These are phyloP conservation scores for Gamarada debralockiae DNA, from an alignment of 495 filamentous ascomycete genomes.

Conservation along the genomic window DNA sequence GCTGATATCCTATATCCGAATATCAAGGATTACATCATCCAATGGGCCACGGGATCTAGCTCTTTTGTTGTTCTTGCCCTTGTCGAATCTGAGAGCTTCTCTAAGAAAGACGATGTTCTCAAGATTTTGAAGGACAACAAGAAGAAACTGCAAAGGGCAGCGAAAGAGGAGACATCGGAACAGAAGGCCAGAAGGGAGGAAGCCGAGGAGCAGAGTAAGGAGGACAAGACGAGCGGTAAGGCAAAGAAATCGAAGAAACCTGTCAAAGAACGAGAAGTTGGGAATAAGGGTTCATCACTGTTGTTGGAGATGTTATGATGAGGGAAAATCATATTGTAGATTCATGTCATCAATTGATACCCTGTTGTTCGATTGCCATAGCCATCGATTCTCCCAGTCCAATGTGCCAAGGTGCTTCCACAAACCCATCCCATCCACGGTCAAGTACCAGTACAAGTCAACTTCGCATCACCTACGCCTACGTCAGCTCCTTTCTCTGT, in stretches of 20 bases:
- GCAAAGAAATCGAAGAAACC: constrained; percentile 34
- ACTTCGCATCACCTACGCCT: too few relatives aligned
- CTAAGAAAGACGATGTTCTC: constrained; percentile 57
- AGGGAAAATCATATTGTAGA: too few relatives aligned
- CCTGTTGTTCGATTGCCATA: too few relatives aligned
- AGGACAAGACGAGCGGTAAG: constrained; percentile 34
- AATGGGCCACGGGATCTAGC: constrained; percentile 84
- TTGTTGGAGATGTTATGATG: constrained; percentile 44
- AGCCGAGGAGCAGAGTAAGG: constrained; percentile 14
- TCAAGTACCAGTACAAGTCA: too few relatives aligned
- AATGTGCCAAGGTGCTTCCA: too few relatives aligned
- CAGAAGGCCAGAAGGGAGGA: constrained; percentile 34
- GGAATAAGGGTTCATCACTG: constrained; percentile 52
- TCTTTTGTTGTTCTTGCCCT: constrained; percentile 79
- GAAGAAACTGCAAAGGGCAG: constrained; percentile 44
- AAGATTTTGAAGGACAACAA: constrained; percentile 59
- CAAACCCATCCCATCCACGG: too few relatives aligned
- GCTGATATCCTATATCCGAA: constrained; percentile 70
- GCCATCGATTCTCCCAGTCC: too few relatives aligned
- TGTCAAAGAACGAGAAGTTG: constrained; percentile 31
- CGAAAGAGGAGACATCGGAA: constrained; percentile 36
- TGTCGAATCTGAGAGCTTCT: constrained; percentile 75
- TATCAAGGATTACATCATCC: constrained; percentile 67
- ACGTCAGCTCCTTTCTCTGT: too few relatives aligned
- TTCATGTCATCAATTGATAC: background rate